These are phyloP conservation scores for Xylona heveae DNA, from an alignment of 495 filamentous ascomycete genomes.

Conservation along the genomic window DNA sequence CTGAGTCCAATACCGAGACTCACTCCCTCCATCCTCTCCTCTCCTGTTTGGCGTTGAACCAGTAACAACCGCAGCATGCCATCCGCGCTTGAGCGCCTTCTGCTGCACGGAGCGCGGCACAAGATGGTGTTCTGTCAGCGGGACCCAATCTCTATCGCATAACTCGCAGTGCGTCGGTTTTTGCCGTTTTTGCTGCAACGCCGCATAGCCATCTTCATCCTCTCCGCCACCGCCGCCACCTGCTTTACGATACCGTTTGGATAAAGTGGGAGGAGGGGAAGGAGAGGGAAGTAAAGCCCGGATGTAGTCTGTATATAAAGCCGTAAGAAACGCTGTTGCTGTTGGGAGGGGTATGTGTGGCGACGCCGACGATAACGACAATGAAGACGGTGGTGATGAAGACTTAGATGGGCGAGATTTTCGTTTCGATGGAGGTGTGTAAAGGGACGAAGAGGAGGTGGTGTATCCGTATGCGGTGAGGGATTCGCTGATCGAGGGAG, in stretches of 20 bases:
- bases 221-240: slow-evolving; percentile 36
- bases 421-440: too few relatives aligned
- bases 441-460: too few relatives aligned
- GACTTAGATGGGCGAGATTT: slow-evolving; percentile 24
- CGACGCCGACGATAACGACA: slow-evolving; percentile 32
- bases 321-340: too few relatives aligned
- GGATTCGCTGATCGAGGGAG: slow-evolving; percentile 31
- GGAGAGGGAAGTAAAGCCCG: too few relatives aligned
- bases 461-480: slow-evolving; percentile 40
- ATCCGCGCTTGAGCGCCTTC: slow-evolving; percentile 62
- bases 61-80: slow-evolving; percentile 60
- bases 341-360: too few relatives aligned
- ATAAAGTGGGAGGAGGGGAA: too few relatives aligned
- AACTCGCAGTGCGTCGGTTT: slow-evolving; percentile 45
- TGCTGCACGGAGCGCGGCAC: slow-evolving; percentile 57
- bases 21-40: too few relatives aligned
- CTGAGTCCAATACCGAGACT: too few relatives aligned
- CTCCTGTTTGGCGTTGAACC: too few relatives aligned
- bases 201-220: slow-evolving; percentile 20
- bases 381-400: slow-evolving; percentile 33
- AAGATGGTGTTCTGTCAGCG: slow-evolving; percentile 65
- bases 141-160: slow-evolving; percentile 58
- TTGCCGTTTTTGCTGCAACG: too few relatives aligned
- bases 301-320: too few relatives aligned
- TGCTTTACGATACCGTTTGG: slow-evolving; percentile 27